These are phyloP conservation scores for Aspergillus fumigatiaffinis DNA, from an alignment of 2,329 filamentous ascomycete genomes.

Conservation along the genomic window DNA sequence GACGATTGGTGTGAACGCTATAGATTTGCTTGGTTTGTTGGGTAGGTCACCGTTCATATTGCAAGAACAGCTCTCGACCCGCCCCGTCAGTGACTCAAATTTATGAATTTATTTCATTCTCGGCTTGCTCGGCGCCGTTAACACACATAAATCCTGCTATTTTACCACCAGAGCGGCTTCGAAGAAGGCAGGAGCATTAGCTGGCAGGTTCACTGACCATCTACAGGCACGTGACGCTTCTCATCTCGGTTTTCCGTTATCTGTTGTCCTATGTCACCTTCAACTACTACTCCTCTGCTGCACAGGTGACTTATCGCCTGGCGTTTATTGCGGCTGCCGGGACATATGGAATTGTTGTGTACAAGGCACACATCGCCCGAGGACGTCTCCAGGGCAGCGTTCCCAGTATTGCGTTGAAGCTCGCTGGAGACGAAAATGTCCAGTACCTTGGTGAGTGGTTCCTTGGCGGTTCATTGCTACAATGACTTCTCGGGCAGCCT, in stretches of 20 bases:
- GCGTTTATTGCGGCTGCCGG: conserved; percentile 85
- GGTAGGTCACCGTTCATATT: conserved; percentile 55
- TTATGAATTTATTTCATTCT: neutral
- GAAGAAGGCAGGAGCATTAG: neutral
- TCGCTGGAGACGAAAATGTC: conserved; percentile 89
- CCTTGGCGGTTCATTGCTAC: neutral
- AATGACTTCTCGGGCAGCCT: neutral
- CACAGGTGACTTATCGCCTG: conserved; percentile 79
- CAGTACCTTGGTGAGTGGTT: conserved; percentile 80
- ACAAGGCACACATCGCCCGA: conserved; percentile 90
- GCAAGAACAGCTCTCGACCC: neutral
- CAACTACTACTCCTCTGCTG: conserved; percentile 76
- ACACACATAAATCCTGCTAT: neutral
- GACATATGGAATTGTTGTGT: conserved; percentile 97
- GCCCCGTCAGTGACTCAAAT: neutral
- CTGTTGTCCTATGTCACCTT: conserved; percentile 80
- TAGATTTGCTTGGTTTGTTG: conserved; percentile 69
- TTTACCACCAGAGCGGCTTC: neutral
- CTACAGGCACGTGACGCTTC: conserved; percentile 75
- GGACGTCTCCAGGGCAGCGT: conserved; percentile 67
- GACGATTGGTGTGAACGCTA: conserved; percentile 29
- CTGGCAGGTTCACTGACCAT: conserved; percentile 18
- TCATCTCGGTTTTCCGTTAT: conserved; percentile 80
- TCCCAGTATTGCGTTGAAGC: conserved; percentile 59
- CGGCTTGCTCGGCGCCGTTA: neutral